Percentiles rank a stretch among this genome's conserved stretches.
Conservation (phyloP, 2,329 filamentous ascomycete species). For the Neonectria hederae region DNA sequence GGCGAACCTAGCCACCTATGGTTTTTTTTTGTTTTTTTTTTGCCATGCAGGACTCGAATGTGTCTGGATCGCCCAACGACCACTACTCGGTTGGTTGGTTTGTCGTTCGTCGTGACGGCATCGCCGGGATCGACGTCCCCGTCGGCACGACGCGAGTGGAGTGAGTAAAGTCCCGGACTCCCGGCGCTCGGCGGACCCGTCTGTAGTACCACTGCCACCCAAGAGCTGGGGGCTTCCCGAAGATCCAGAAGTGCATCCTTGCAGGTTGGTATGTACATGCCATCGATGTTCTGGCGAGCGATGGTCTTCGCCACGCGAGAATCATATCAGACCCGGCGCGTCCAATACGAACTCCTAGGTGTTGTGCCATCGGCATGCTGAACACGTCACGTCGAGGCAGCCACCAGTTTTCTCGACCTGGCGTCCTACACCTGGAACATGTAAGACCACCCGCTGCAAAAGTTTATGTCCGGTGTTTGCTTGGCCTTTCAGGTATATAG, state of each 20-base stretch:
- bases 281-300: no score
- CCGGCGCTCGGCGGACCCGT: neutral
- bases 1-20: neutral
- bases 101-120: neutral
- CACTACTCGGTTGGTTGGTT: neutral
- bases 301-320: neutral
- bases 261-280: neutral
- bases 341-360: neutral
- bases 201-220: no score
- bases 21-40: no score
- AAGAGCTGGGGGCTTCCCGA: neutral
- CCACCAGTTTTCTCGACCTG: neutral
- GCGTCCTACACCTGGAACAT: neutral
- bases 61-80: neutral
- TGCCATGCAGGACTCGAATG: neutral
- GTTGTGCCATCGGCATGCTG: neutral
- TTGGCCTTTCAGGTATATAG: neutral
- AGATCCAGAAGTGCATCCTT: neutral
- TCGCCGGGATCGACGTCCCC: conserved; percentile 1
- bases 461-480: conserved; percentile 8
- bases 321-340: conserved; percentile 1
- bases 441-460: conserved; percentile 12
- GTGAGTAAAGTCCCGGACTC: neutral
- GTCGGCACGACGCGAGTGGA: neutral
- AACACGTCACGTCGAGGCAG: neutral